These are phyloP conservation scores for Linnemannia schmuckeri DNA, from an alignment of 192 early-diverging fungal species.

Conservation along the genomic window DNA sequence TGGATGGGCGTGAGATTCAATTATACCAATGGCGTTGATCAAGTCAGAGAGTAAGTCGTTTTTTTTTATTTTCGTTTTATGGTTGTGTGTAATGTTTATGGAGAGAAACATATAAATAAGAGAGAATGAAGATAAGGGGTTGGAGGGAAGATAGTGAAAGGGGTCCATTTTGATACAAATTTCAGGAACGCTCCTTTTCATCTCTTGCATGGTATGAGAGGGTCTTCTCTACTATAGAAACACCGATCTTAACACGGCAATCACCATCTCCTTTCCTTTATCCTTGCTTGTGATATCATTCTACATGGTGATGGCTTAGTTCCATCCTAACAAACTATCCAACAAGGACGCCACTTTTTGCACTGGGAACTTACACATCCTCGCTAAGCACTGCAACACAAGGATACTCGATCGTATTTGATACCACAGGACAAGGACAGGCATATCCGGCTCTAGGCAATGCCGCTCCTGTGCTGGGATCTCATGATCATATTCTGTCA, in stretches of 20 bases:
- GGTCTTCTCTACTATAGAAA: not conserved
- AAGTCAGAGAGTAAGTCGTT: constrained; percentile 24
- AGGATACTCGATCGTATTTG: constrained; percentile 45
- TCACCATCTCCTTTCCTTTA: not conserved
- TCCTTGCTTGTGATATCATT: not conserved
- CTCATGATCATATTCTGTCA: constrained; percentile 13
- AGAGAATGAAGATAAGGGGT: too few relatives aligned
- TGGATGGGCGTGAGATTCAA: constrained; percentile 36
- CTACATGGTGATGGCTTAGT: not conserved
- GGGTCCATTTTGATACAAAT: too few relatives aligned
- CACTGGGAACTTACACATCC: constrained; percentile 27
- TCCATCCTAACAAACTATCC: constrained; percentile 12
- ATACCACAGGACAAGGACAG: constrained; percentile 15
- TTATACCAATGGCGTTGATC: not conserved
- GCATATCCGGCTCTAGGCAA: constrained; percentile 14
- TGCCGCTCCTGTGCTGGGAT: not conserved
- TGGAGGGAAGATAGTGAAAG: too few relatives aligned
- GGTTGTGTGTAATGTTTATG: too few relatives aligned
- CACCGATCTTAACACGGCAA: not conserved
- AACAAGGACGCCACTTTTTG: constrained; percentile 11
- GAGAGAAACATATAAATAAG: too few relatives aligned
- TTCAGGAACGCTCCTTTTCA: too few relatives aligned
- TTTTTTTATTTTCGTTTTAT: not conserved
- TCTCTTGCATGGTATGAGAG: too few relatives aligned
- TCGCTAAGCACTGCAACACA: constrained; percentile 21